Percentiles rank a stretch among this genome's conserved stretches.
These are phyloP conservation scores for Jamesozyma gamospora DNA, from an alignment of 805 yeast genomes.

Conservation along the genomic window DNA sequence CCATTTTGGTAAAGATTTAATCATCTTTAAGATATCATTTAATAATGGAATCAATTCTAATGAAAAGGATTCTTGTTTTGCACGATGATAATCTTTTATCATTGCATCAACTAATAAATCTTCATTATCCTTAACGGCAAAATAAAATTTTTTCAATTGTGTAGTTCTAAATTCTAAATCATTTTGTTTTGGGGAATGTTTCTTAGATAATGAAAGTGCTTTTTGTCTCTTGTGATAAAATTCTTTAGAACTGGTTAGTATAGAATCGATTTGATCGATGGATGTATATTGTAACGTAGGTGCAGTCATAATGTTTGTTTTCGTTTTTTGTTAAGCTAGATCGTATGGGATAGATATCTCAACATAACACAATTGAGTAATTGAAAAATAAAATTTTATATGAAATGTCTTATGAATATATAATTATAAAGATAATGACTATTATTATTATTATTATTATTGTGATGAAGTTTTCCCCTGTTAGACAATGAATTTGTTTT, in stretches of 20 bases:
- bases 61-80: conserved; percentile 49
- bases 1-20: conserved; percentile 53
- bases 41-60: conserved; percentile 45
- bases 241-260: conserved; percentile 7
- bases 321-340: no score
- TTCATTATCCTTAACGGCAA: conserved; percentile 48
- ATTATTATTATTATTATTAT: no score
- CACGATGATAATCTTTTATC: conserved; percentile 55
- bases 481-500: no score
- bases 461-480: no score
- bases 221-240: conserved; percentile 6
- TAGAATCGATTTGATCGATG: conserved; percentile 10
- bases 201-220: conserved; percentile 7
- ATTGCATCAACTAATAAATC: conserved; percentile 50
- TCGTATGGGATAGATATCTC: no score
- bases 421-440: no score
- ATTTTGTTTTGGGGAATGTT: conserved; percentile 8
- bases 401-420: no score
- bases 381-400: no score
- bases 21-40: conserved; percentile 49
- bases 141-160: conserved; percentile 59
- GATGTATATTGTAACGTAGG: conserved; percentile 7
- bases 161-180: conserved; percentile 38
- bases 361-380: no score
- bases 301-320: no score